Percentiles rank a stretch among this genome's conserved stretches.
Evolutionary conservation across 352 stramenopile species (phyloP).

Genomic region (Pythium insidiosum): DNA sequence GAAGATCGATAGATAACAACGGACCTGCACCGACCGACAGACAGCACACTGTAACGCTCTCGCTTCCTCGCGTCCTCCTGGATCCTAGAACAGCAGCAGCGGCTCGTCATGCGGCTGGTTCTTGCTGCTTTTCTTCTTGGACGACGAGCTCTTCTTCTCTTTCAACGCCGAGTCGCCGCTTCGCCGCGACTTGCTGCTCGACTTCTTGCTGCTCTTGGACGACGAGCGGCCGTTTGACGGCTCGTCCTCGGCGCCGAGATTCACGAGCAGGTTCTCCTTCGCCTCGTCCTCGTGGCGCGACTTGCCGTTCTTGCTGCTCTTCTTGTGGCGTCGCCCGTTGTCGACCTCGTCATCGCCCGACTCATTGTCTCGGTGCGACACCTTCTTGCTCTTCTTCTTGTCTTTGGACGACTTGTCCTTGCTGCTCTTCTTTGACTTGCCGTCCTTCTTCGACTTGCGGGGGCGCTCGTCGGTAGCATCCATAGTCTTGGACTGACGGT

Average conservation of each 20-base stretch:
- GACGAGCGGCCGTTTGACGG: constrained; percentile 12
- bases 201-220: constrained; percentile 29
- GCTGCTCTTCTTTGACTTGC: constrained; percentile 66
- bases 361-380: constrained; percentile 10
- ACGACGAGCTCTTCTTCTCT: constrained; percentile 27
- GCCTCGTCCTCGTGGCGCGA: constrained; percentile 18
- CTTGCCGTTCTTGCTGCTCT: constrained; percentile 20
- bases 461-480: constrained; percentile 8
- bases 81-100: constrained; percentile 76
- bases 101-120: constrained; percentile 37
- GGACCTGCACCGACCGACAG: no score
- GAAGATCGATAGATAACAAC: no score
- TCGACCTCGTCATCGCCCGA: constrained; percentile 24
- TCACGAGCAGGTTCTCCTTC: constrained; percentile 44
- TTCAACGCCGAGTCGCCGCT: constrained; percentile 9
- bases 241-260: constrained; percentile 28
- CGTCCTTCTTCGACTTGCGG: constrained; percentile 25
- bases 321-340: constrained; percentile 23
- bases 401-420: constrained; percentile 17
- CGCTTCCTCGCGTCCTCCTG: no score
- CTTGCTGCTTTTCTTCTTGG: constrained; percentile 41
- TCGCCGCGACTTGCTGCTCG: constrained; percentile 15
- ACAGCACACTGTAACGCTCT: no score
- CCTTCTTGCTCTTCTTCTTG: constrained; percentile 37
- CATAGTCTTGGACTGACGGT: constrained; percentile 36